Base-by-base conservation (phyloP, 2,329 filamentous ascomycete genomes). In the Trichoderma koningiopsis region DNA sequence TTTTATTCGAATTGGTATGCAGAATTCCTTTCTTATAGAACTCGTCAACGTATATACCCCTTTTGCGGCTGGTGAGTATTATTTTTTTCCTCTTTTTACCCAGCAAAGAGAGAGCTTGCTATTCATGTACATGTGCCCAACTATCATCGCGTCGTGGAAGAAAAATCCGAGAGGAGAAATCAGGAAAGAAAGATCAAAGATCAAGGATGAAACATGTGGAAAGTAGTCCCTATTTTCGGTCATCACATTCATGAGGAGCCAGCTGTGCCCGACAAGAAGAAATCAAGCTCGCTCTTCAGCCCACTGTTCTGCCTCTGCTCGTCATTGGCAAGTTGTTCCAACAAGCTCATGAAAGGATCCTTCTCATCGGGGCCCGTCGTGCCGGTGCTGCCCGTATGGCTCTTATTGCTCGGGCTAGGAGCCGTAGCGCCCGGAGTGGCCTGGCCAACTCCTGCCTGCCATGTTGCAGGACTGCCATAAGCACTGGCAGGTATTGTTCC, bases 251-350 rank as follows among this genome's bases (percentile, higher is more conserved):
- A 71, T 59, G 63, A 55, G 37, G 58, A 11, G n/a, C 29, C 47
- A 10, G 64, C 58, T 29, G 76, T 70, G 27, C 76, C 75, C 24
- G 75, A 78, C 33, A 94, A 80, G 75, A 94, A 94, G 79, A 93
- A 94, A 77, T 95, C 92, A 74, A 96, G 81, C 76, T 95, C 92
- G 72, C 86, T 90, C 14, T 90, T 91, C 11, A 89, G 87, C 0
- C 90, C 91, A 63, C 87, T 83, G 53, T 84, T 84, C 65, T 80
- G 76, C 27, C 78, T 77, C 66, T 91, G 87, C 79, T 95, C 92
- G 74, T 93, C 94, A 79, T 96, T 92, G 0, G 92, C 92, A 70
- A 96, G 83, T 79, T 96, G 92, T 77, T 96, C 92, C 43, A 96
- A 81, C 53, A 96, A 80, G 71, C 88, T 92, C 52, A 96, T 79